A percentile compares a stretch with the other conserved stretches of the same genome.
Evolutionary conservation across 2,329 filamentous ascomycete species (phyloP).

Genomic region (Talaromyces sp.): DNA sequence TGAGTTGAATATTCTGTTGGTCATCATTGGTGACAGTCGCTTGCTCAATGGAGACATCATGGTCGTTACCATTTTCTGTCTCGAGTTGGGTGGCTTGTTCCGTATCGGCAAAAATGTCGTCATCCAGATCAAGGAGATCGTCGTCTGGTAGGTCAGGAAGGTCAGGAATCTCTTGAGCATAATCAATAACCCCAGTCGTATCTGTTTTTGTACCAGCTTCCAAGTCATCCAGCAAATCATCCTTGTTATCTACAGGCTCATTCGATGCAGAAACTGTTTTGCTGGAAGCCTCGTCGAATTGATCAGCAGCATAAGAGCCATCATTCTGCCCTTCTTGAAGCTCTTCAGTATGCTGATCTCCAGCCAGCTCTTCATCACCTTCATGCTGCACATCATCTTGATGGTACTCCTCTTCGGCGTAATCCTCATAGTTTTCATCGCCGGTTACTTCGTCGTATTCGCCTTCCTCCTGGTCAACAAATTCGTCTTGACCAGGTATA

Average conservation of each 20-base stretch:
- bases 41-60: constrained; percentile 36
- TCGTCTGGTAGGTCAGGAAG: constrained; percentile 19
- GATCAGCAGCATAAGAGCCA: constrained; percentile 16
- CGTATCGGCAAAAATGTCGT: constrained; percentile 31
- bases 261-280: constrained; percentile 12
- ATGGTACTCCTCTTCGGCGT: constrained; percentile 15
- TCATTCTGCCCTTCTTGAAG: constrained; percentile 14
- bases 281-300: constrained; percentile 10
- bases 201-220: background rate
- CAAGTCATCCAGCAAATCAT: constrained; percentile 4
- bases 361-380: constrained; percentile 15
- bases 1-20: constrained; percentile 17
- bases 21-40: constrained; percentile 24
- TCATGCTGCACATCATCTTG: constrained; percentile 15
- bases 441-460: constrained; percentile 13
- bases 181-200: constrained; percentile 8
- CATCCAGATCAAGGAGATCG: constrained; percentile 32
- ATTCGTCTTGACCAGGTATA: background rate
- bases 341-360: constrained; percentile 15
- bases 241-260: constrained; percentile 7
- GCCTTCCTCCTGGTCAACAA: background rate
- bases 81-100: constrained; percentile 19
- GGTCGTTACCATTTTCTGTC: constrained; percentile 24
- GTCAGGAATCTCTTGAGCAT: constrained; percentile 19
- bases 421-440: constrained; percentile 19